Conservation (phyloP, 768 basidiomycete genomes). For the Coprinopsis strossmayeri region DNA sequence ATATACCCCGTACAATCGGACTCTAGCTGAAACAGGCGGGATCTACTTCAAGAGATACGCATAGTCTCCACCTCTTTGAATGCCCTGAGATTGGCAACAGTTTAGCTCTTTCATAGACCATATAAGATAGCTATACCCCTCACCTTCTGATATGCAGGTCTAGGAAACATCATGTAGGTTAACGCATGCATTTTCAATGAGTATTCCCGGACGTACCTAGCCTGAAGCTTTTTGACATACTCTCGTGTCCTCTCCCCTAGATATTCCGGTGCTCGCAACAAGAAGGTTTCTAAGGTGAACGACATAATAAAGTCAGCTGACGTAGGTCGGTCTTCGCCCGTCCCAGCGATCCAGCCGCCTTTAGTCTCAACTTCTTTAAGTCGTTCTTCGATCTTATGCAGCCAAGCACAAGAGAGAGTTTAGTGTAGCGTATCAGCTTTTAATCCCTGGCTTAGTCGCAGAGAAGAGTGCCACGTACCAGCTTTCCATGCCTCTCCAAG, state of each 20-base stretch:
- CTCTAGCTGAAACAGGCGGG: too few species aligned
- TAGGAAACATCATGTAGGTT: not conserved
- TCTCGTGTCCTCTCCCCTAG: slow-evolving; percentile 8
- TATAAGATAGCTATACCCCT: not conserved
- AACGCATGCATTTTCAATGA: not conserved
- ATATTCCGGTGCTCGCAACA: slow-evolving; percentile 4
- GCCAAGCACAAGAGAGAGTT: not conserved
- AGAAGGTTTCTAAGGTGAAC: slow-evolving; percentile 19
- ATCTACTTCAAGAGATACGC: not conserved
- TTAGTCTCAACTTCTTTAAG: not conserved
- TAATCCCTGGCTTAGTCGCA: too few species aligned
- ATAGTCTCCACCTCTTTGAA: not conserved
- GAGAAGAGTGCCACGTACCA: too few species aligned
- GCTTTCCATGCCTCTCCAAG: slow-evolving; percentile 6
- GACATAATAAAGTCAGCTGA: slow-evolving; percentile 26
- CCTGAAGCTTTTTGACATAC: slow-evolving; percentile 12
- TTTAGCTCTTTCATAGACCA: not conserved
- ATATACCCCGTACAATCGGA: too few species aligned
- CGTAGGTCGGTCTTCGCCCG: slow-evolving; percentile 21
- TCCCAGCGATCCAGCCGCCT: slow-evolving; percentile 16
- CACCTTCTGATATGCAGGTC: not conserved
- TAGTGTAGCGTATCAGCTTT: too few species aligned
- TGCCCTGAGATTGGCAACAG: not conserved
- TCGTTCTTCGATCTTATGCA: slow-evolving; percentile 2
- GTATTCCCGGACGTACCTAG: not conserved